phyloP scores from a whole-genome alignment of 164 flowering plant genomes.

The Vitis rupestris region DNA sequence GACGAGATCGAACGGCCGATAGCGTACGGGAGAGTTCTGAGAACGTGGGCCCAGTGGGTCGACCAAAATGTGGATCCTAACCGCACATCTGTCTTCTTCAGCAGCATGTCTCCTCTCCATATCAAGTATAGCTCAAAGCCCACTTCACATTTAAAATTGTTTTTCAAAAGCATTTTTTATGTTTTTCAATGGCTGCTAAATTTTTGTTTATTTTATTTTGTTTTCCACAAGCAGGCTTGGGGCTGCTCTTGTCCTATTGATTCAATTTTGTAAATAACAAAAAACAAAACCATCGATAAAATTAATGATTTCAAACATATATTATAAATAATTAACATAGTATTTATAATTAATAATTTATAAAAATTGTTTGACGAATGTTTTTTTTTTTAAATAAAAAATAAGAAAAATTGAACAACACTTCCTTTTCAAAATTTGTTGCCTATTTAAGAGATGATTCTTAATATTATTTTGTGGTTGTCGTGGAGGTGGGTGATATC shows the following conservation, averaged over 20 bases:
- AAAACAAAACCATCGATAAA: neutral
- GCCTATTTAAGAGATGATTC: neutral
- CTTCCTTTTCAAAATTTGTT: too few relatives aligned
- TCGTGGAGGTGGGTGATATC: too few relatives aligned
- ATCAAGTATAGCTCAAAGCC: constrained; percentile 57
- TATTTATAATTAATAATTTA: too few relatives aligned
- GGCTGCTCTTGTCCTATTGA: neutral
- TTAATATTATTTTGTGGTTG: constrained; percentile 5
- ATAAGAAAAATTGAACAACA: too few relatives aligned
- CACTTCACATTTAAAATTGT: too few relatives aligned
- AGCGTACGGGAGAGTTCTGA: constrained; percentile 77
- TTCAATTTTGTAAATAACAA: neutral
- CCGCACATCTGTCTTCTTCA: constrained; percentile 79
- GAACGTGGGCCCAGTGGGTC: constrained; percentile 93
- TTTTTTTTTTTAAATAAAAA: too few relatives aligned
- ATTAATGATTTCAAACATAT: neutral
- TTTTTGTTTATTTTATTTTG: too few relatives aligned
- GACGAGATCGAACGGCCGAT: constrained; percentile 82
- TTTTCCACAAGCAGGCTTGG: too few relatives aligned
- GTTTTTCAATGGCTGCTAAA: too few relatives aligned
- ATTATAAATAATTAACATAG: too few relatives aligned
- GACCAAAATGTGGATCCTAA: constrained; percentile 72
- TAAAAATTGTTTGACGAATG: too few relatives aligned
- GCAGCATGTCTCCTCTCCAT: constrained; percentile 93
- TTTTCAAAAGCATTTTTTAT: too few relatives aligned